A percentile compares a stretch with the other conserved stretches of the same genome.
Evolutionary conservation across 441 rosid species (phyloP).

Genomic region (Gossypium trilobum): DNA sequence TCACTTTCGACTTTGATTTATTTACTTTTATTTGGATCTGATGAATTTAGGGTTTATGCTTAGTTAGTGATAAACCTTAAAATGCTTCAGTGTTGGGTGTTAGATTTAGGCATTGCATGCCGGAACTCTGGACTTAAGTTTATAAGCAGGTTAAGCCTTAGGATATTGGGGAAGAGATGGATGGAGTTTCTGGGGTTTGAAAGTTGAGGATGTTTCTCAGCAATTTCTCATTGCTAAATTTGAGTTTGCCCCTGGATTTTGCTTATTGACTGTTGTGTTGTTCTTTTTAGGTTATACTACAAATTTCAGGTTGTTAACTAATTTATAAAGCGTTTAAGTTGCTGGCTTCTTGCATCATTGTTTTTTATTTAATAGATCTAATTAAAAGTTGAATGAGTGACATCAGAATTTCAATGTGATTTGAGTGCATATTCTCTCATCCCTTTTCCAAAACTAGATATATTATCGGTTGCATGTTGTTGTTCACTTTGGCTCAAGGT

Average conservation of each 20-base stretch:
- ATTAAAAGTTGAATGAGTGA: not conserved
- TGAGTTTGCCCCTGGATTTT: not conserved
- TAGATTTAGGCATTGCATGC: not conserved
- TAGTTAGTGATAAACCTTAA: too few relatives aligned
- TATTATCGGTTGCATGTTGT: not conserved
- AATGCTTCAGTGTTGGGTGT: not conserved
- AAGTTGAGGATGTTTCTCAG: not conserved
- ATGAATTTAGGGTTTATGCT: constrained; percentile 2
- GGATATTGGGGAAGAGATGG: not conserved
- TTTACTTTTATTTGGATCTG: not conserved
- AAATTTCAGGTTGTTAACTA: not conserved
- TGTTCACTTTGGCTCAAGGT: not conserved
- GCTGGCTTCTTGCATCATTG: not conserved
- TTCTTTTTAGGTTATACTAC: not conserved
- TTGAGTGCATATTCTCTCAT: not conserved
- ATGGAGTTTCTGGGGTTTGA: not conserved
- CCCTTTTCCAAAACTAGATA: not conserved
- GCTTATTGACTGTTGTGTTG: not conserved
- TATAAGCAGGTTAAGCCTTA: not conserved
- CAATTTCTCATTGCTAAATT: not conserved
- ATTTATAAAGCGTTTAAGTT: not conserved
- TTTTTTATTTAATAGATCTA: not conserved
- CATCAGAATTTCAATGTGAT: not conserved
- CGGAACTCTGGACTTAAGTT: not conserved
- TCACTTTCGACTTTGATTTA: not conserved